A percentile compares a stretch with the other conserved stretches of the same genome.
Evolutionary conservation across 2,329 filamentous ascomycete genomes (phyloP).

Genomic region (Parastagonospora nodorum): DNA sequence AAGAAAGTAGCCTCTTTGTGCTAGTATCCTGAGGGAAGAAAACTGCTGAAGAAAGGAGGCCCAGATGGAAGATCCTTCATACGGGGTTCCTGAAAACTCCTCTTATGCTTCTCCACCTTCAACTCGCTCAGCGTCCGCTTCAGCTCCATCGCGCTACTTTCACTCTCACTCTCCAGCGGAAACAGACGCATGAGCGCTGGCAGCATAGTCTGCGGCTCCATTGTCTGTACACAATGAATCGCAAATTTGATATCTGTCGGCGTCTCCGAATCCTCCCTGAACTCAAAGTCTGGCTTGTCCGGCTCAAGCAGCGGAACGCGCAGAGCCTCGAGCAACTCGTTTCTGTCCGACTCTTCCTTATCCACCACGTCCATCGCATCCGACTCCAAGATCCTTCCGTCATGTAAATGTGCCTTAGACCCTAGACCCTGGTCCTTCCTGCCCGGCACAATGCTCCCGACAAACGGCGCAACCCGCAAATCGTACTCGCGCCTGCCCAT

Average conservation of each 20-base stretch:
- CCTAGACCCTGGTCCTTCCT: conserved; percentile 8
- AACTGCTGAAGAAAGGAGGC: too few relatives aligned
- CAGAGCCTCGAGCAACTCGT: conserved; percentile 15
- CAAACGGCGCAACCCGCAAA: conserved; percentile 15
- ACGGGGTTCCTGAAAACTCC: too few relatives aligned
- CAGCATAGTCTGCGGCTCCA: conserved; percentile 12
- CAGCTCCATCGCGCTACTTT: too few relatives aligned
- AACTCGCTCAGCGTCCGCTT: too few relatives aligned
- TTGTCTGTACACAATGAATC: conserved; percentile 8
- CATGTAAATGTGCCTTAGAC: background rate
- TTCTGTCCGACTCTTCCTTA: background rate
- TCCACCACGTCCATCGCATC: background rate
- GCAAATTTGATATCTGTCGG: conserved; percentile 15
- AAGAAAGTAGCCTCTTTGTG: too few relatives aligned
- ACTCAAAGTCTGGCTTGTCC: background rate
- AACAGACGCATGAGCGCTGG: conserved; percentile 15
- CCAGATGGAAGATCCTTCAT: too few relatives aligned
- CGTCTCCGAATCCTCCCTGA: conserved; percentile 1
- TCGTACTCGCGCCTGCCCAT: conserved; percentile 11
- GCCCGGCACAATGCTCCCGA: conserved; percentile 19
- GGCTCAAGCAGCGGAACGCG: background rate
- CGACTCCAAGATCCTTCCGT: background rate
- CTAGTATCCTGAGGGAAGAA: too few relatives aligned
- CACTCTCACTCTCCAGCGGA: background rate
- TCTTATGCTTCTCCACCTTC: background rate